Percentiles rank a stretch among this genome's conserved stretches.
Evolutionary conservation across 768 basidiomycete genomes (phyloP).

Genomic region (Leucocoprinus birnbaumii): DNA sequence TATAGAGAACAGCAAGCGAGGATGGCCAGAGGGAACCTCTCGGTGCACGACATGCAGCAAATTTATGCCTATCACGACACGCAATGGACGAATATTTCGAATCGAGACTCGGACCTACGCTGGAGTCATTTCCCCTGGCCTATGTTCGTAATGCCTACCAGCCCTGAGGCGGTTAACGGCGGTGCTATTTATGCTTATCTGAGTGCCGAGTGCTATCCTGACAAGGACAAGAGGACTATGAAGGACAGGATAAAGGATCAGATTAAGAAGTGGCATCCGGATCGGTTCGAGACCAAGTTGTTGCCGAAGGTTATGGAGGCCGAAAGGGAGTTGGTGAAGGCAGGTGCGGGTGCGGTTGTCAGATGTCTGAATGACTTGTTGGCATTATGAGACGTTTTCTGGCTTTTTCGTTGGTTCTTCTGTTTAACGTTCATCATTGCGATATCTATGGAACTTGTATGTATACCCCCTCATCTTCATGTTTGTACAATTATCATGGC

Average conservation of each 20-base stretch:
- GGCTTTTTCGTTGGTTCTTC: neutral
- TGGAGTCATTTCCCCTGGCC: conserved; percentile 82
- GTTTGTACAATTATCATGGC: conserved; percentile 11
- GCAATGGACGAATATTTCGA: conserved; percentile 51
- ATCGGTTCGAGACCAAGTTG: conserved; percentile 73
- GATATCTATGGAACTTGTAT: conserved; percentile 13
- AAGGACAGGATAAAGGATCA: conserved; percentile 79
- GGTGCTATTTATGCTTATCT: conserved; percentile 59
- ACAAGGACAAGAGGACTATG: conserved; percentile 46
- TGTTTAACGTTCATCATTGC: neutral
- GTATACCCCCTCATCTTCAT: conserved; percentile 14
- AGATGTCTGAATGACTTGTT: conserved; percentile 71
- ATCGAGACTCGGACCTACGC: conserved; percentile 35
- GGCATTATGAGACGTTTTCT: conserved; percentile 17
- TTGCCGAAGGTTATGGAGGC: conserved; percentile 59
- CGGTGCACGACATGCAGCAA: conserved; percentile 53
- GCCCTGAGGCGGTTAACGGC: conserved; percentile 60
- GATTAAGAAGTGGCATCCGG: conserved; percentile 78
- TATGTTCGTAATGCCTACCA: conserved; percentile 50
- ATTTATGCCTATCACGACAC: conserved; percentile 61
- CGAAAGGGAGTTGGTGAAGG: conserved; percentile 65
- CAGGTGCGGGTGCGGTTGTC: conserved; percentile 71
- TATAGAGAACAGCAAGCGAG: conserved; percentile 54
- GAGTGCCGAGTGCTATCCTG: conserved; percentile 51
- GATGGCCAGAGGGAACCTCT: conserved; percentile 47